phyloP scores from a whole-genome alignment of 441 rosid species.

The Euphorbia celastroides region DNA sequence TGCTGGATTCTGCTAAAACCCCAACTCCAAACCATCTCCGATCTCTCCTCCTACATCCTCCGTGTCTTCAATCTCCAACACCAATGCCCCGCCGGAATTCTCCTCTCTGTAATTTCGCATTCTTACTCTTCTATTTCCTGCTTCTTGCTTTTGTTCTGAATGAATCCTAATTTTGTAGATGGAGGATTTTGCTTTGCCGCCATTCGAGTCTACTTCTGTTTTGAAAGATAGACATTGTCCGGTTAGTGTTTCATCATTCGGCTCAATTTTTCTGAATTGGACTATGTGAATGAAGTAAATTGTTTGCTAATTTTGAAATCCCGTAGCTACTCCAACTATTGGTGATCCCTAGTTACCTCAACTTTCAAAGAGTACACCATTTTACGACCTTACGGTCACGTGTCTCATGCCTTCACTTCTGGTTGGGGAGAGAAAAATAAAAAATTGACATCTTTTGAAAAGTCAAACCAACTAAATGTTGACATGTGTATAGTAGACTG shows the following conservation, averaged over 20 bases:
- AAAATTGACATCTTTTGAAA: no score
- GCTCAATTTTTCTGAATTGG: no score
- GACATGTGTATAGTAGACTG: no score
- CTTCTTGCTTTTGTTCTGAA: neutral
- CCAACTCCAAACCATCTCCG: constrained; percentile 55
- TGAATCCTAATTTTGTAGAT: constrained; percentile 42
- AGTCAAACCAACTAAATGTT: no score
- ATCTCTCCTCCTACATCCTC: constrained; percentile 56
- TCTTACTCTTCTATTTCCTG: neutral
- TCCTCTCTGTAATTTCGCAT: constrained; percentile 50
- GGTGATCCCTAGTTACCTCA: no score
- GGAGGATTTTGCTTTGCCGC: constrained; percentile 86
- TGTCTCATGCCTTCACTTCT: no score
- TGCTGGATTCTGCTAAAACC: constrained; percentile 85
- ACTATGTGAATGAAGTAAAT: no score
- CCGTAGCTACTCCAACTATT: no score
- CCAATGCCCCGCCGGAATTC: constrained; percentile 64
- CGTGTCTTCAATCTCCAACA: constrained; percentile 48
- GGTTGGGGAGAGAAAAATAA: no score
- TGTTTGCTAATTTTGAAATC: no score
- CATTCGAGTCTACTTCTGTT: constrained; percentile 68
- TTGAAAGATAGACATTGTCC: constrained; percentile 73
- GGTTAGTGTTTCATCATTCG: constrained; percentile 35
- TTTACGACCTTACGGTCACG: no score
- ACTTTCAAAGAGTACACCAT: no score